phyloP scores from a whole-genome alignment of 1,139 yeast species.

The Debaryomyces sp. region DNA sequence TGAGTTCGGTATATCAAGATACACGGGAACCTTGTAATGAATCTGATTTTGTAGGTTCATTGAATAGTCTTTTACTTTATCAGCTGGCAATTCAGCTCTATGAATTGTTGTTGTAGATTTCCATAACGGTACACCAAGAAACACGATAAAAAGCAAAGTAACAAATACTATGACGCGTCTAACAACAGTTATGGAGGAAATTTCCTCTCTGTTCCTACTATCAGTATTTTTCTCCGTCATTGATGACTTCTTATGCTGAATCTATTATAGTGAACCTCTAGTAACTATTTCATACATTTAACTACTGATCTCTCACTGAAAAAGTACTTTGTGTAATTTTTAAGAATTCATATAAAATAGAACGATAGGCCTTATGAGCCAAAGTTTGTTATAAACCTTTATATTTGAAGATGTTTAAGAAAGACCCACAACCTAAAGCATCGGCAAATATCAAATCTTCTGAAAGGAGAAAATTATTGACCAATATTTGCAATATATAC shows the following conservation, averaged over 20 bases:
- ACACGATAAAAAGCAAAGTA: conserved; percentile 39
- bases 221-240: background rate
- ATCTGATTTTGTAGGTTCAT: conserved; percentile 37
- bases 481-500: conserved; percentile 48
- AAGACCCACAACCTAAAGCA: conserved; percentile 69
- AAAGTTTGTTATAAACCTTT: background rate
- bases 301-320: background rate
- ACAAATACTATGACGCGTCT: conserved; percentile 15
- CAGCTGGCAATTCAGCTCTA: conserved; percentile 71
- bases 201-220: background rate
- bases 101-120: conserved; percentile 68
- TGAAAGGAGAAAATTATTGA: conserved; percentile 67
- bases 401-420: conserved; percentile 55
- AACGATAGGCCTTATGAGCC: background rate
- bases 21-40: conserved; percentile 57
- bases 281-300: background rate
- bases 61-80: conserved; percentile 48
- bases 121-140: conserved; percentile 79
- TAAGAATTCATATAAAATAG: background rate
- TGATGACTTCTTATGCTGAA: background rate
- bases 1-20: conserved; percentile 46
- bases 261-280: background rate
- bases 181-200: background rate
- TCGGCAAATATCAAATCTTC: conserved; percentile 80
- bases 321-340: background rate